Base-by-base conservation (phyloP, 1,139 yeast genomes). In the Taiozyma sp. region DNA sequence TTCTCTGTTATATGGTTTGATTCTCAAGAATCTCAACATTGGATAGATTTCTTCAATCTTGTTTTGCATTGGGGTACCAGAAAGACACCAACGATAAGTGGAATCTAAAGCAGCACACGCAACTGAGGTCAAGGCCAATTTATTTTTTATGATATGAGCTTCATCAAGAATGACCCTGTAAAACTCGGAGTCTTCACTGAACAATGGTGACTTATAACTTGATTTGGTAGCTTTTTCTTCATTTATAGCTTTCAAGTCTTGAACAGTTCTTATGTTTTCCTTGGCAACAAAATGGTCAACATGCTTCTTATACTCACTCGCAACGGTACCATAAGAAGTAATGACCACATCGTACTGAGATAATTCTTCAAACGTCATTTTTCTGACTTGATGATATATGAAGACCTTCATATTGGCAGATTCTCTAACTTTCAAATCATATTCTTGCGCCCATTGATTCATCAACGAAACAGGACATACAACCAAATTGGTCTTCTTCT, bases 61-160 rank as follows among this genome's bases (percentile, higher is more conserved):
- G 62, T 93, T 93, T 68, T 95, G 98, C 73, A 95, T 85, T 0
- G 99, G 99, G 0, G 99, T 93, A 59, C 99, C 99, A 6, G 95
- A 83, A 43, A 93, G 71, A 61, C 96, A 87, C 81, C 96, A 83
- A 51, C 93, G 73, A 59, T 79, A 81, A 1, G 64, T 67, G 0
- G 83, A 71, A 34, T 74, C 68, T 19, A 91, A 56, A 14, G 77
- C 72, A 6, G 83, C 76, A 49, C 85, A 83, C 0, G 96, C 84
- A 53, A 76, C 79, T 1, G 96, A 82, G 2, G 85, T 75, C 57
- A 80, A 74, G 0, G 98, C 79, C 5, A 68, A 59, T 57, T 82
- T 84, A 63, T 90, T 91, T 62, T 93, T 90, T 59, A 93, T 88
- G 56, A 77, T 76, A 60, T 93, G 99, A 0, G 97, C 97, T 68